A percentile compares a stretch with the other conserved stretches of the same genome.
Evolutionary conservation across 176 grass and related monocot species (phyloP).

Genomic region (Neostapfia colusana): DNA sequence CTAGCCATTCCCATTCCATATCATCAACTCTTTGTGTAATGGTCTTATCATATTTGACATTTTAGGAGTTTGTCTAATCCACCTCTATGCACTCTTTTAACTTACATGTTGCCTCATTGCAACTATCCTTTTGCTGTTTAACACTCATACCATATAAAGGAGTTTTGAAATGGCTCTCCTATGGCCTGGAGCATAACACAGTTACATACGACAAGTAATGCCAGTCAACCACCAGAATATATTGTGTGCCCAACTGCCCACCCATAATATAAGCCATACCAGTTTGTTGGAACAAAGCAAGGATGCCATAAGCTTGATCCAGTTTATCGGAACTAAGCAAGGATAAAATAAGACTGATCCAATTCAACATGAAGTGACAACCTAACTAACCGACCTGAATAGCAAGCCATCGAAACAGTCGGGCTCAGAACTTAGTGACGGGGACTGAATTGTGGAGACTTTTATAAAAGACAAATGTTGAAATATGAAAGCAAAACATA

Average conservation of each 20-base stretch:
- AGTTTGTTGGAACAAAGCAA: constrained; percentile 21
- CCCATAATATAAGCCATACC: constrained; percentile 1
- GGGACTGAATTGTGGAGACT: neutral
- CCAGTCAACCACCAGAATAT: constrained; percentile 14
- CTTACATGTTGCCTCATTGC: neutral
- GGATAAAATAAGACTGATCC: neutral
- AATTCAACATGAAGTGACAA: neutral
- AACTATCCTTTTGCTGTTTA: neutral
- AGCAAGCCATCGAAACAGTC: neutral
- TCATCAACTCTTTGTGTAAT: neutral
- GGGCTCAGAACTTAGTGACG: constrained; percentile 18
- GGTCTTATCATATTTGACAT: neutral
- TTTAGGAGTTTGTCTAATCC: neutral
- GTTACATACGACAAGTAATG: neutral
- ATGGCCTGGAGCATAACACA: neutral
- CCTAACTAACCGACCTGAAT: neutral
- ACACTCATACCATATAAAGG: neutral
- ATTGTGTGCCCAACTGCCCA: neutral
- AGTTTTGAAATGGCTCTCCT: neutral
- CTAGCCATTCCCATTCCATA: neutral
- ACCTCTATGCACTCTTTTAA: neutral
- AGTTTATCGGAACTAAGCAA: constrained; percentile 25
- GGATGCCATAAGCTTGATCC: constrained; percentile 9
- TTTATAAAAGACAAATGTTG: constrained; percentile 2
- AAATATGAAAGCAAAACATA: neutral